phyloP scores from a whole-genome alignment of 2,329 filamentous ascomycete species.

The Aspergillus amoenus region DNA sequence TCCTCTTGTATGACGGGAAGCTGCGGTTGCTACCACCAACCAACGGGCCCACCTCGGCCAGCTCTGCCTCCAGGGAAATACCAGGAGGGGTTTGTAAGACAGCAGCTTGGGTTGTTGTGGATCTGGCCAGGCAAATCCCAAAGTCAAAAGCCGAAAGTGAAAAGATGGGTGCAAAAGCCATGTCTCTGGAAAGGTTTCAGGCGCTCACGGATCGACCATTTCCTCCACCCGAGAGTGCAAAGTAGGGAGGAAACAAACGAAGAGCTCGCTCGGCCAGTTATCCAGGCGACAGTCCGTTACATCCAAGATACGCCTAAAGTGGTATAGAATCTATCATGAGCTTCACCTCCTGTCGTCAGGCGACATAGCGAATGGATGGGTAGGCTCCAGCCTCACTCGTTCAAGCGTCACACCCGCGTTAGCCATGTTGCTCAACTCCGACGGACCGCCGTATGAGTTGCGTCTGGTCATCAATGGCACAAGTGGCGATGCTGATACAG shows the following conservation, averaged over 20 bases:
- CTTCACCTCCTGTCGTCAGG: constrained; percentile 14
- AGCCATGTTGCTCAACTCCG: constrained; percentile 12
- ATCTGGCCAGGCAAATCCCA: constrained; percentile 4
- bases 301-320: neutral
- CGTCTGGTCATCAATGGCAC: neutral
- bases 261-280: neutral
- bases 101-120: constrained; percentile 12
- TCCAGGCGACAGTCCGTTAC: constrained; percentile 2
- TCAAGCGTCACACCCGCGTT: constrained; percentile 16
- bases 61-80: constrained; percentile 14
- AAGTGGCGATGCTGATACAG: constrained; percentile 11
- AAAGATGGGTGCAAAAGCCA: neutral
- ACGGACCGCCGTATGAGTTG: constrained; percentile 17
- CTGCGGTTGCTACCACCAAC: constrained; percentile 24
- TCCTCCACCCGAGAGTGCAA: neutral
- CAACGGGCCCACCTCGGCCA: constrained; percentile 22
- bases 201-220: neutral
- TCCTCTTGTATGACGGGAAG: constrained; percentile 29
- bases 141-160: neutral
- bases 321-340: constrained; percentile 6
- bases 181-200: constrained; percentile 4
- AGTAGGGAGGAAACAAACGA: neutral
- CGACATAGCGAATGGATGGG: constrained; percentile 13
- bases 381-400: constrained; percentile 15
- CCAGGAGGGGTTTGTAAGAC: constrained; percentile 10